phyloP scores from a whole-genome alignment of 2,329 filamentous ascomycete genomes.

The Ceratocystis colombiana region DNA sequence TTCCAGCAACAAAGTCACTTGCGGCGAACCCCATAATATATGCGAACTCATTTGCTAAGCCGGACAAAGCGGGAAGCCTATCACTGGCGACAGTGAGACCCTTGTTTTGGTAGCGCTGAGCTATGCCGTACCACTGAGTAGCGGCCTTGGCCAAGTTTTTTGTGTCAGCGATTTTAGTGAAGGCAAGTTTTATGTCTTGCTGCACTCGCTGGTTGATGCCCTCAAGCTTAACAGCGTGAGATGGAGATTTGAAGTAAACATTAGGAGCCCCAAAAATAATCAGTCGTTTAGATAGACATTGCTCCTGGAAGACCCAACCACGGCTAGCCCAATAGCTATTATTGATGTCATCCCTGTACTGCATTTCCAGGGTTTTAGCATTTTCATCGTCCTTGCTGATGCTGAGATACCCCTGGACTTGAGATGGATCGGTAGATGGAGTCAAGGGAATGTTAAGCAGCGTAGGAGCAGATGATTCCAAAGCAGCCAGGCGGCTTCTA shows the following conservation, averaged over 20 bases:
- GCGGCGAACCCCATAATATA: conserved; percentile 3
- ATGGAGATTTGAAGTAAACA: no score
- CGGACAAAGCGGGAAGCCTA: background rate
- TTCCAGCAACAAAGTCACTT: background rate
- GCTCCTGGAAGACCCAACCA: no score
- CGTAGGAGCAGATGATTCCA: background rate
- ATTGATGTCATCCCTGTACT: no score
- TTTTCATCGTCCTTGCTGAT: background rate
- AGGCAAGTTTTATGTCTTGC: background rate
- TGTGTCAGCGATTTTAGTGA: background rate
- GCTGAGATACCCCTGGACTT: background rate
- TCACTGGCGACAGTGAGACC: conserved; percentile 3
- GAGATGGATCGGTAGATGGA: background rate
- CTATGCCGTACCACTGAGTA: background rate
- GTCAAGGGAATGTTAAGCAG: background rate
- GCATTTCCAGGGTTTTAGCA: no score
- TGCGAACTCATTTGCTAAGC: background rate
- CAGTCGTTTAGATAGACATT: no score
- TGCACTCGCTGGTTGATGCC: background rate
- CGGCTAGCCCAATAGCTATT: no score
- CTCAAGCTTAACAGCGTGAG: no score
- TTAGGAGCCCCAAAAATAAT: no score
- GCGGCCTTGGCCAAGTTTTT: background rate
- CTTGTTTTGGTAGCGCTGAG: conserved; percentile 1
- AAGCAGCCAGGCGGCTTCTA: background rate